phyloP scores from a whole-genome alignment of 2,329 filamentous ascomycete species.

The Elsinoe necatrix region DNA sequence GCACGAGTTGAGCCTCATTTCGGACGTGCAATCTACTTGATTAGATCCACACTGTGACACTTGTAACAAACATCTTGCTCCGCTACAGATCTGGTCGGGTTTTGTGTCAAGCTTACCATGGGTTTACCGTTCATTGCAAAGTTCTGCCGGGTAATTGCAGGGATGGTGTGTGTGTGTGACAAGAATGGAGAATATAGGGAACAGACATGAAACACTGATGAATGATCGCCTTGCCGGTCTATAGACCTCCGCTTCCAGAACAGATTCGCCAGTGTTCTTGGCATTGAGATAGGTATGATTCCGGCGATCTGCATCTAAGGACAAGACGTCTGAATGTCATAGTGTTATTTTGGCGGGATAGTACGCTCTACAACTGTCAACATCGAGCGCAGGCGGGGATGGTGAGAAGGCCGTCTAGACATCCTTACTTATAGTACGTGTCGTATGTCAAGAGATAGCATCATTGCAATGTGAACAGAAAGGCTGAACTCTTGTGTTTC shows the following conservation, averaged over 20 bases:
- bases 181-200: neutral
- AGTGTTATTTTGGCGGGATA: neutral
- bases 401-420: too few species aligned
- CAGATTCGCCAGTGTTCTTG: neutral
- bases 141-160: conserved; percentile 3
- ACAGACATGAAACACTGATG: neutral
- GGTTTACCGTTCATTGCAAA: neutral
- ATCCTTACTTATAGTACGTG: too few species aligned
- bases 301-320: neutral
- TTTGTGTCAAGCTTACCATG: neutral
- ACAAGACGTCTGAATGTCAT: neutral
- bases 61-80: neutral
- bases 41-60: neutral
- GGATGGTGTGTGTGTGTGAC: neutral
- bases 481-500: too few species aligned
- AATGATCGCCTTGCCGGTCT: neutral
- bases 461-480: too few species aligned
- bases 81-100: neutral
- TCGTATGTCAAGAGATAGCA: too few species aligned
- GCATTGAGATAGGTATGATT: neutral
- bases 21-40: neutral
- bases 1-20: neutral
- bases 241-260: conserved; percentile 2
- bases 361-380: too few species aligned
- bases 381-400: too few species aligned